These are phyloP conservation scores for Emiliania huxleyi DNA, from an alignment of 78 protist genomes.

Conservation along the genomic window DNA sequence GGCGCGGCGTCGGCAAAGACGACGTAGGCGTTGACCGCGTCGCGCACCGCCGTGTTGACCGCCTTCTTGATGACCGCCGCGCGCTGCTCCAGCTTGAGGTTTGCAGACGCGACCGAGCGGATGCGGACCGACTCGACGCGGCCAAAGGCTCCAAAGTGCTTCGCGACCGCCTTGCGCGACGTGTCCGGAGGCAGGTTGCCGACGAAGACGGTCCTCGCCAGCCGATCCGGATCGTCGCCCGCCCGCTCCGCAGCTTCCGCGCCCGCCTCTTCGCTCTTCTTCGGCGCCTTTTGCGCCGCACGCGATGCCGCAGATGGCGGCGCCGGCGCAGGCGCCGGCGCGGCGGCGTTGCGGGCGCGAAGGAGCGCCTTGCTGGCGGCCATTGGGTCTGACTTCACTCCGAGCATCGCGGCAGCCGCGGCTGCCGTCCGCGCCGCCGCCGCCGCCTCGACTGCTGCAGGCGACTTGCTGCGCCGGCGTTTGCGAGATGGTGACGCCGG, in stretches of 20 bases:
- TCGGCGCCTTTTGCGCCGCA: background rate
- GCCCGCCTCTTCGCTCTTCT: background rate
- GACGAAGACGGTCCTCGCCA: background rate
- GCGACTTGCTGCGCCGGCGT: too few species aligned
- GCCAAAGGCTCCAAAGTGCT: background rate
- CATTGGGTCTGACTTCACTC: background rate
- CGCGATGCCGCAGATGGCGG: too few species aligned
- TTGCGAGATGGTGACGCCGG: too few species aligned
- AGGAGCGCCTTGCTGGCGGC: background rate
- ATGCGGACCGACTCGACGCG: background rate
- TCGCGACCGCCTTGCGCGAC: background rate
- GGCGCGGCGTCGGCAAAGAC: background rate
- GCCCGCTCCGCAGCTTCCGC: background rate
- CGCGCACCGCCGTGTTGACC: background rate
- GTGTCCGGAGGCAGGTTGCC: background rate
- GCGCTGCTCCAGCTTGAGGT: background rate
- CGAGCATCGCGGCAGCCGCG: background rate
- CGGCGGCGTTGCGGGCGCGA: background rate
- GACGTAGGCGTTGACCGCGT: background rate
- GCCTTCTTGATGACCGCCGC: background rate
- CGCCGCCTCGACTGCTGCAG: background rate
- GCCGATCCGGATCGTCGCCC: background rate
- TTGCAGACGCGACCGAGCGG: background rate
- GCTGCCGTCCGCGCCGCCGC: too few species aligned
- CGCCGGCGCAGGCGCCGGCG: too few species aligned